These are phyloP conservation scores for Scalesia atractyloides DNA, from an alignment of 129 eudicot genomes.

Conservation along the genomic window DNA sequence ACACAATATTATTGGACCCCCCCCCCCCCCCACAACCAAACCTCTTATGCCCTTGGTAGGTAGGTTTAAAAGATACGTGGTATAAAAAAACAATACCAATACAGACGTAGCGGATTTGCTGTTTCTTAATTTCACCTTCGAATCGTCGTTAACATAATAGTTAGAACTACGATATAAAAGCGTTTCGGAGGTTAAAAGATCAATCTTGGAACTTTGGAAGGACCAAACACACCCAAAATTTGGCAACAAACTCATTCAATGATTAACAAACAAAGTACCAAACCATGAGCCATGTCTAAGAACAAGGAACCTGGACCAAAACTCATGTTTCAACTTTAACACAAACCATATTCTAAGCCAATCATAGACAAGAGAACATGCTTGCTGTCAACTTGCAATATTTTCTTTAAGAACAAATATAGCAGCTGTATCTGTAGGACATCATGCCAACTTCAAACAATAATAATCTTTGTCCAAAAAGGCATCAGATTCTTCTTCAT, in stretches of 20 bases:
- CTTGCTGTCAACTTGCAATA: constrained; percentile 30
- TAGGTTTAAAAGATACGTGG: no score
- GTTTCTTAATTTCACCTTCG: no score
- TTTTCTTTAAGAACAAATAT: constrained; percentile 23
- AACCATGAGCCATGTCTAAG: constrained; percentile 13
- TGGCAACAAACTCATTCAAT: constrained; percentile 16
- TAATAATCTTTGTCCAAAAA: constrained; percentile 27
- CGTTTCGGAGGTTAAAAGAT: not conserved
- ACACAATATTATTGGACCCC: no score
- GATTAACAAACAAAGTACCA: constrained; percentile 15
- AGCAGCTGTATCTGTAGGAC: constrained; percentile 36
- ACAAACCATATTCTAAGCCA: constrained; percentile 11
- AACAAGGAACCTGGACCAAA: constrained; percentile 20
- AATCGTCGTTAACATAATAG: no score
- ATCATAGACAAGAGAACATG: constrained; percentile 37
- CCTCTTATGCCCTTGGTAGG: no score
- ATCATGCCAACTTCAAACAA: constrained; percentile 32
- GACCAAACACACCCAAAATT: constrained; percentile 15
- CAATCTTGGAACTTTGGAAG: not conserved
- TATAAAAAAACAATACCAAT: no score
- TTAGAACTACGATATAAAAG: no score
- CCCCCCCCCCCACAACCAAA: no score
- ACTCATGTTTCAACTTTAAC: constrained; percentile 14
- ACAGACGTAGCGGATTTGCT: no score
- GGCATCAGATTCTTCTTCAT: constrained; percentile 41